Evolutionary conservation across 495 filamentous ascomycete genomes (phyloP).

Genomic region (Xylaria sp.): DNA sequence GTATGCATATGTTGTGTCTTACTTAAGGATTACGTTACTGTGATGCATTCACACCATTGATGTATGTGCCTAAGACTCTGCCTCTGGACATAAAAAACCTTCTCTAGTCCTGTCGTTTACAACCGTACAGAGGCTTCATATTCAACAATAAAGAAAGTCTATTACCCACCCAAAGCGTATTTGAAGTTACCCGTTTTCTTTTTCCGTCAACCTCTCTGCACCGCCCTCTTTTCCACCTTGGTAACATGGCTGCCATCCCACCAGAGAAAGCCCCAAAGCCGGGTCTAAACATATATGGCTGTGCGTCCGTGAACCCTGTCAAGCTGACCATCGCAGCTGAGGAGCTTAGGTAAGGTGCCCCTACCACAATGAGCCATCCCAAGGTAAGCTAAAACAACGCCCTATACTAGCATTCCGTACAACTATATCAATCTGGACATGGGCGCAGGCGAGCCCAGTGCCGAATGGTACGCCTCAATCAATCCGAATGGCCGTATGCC

Average conservation of each 20-base stretch:
- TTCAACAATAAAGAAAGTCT: no score
- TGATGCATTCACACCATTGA: no score
- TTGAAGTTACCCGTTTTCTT: no score
- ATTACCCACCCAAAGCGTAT: no score
- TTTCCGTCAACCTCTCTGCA: no score
- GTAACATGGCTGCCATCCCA: conserved; percentile 20
- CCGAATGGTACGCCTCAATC: conserved; percentile 59
- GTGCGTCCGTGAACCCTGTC: conserved; percentile 42
- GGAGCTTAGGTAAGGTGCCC: conserved; percentile 61
- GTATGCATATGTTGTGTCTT: no score
- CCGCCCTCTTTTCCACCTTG: no score
- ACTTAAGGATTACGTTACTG: no score
- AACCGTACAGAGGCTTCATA: no score
- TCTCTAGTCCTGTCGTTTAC: no score
- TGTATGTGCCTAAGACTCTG: no score
- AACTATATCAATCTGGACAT: conserved; percentile 31
- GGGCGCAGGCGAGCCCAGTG: conserved; percentile 12
- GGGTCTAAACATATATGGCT: conserved; percentile 30
- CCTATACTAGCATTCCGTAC: conserved; percentile 24
- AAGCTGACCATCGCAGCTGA: conserved; percentile 80
- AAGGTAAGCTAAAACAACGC: not conserved
- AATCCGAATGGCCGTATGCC: conserved; percentile 90
- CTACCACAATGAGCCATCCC: not conserved
- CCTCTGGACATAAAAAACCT: no score
- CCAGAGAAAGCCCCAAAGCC: conserved; percentile 29